Base-by-base conservation (phyloP, 805 yeast genomes). In the Ogataea glucozyma region DNA sequence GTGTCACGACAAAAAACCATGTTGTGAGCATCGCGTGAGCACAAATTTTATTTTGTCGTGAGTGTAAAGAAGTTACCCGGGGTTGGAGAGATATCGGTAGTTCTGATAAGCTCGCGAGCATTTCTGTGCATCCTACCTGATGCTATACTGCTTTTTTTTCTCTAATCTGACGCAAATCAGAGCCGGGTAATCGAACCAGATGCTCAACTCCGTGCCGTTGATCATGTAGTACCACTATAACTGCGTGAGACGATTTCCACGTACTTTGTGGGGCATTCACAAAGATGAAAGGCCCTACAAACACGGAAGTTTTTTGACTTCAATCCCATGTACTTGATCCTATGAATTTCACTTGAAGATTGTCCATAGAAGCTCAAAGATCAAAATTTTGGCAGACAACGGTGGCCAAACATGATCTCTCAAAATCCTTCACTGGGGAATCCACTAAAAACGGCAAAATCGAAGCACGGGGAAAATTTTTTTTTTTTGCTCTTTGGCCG, bases 371-470 rank as follows among this genome's bases (percentile, higher is more conserved):
- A 24, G 12, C 18, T 18, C 5, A 27, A 13, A 27, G 8, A 10
- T 12, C 31, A 27, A n/a, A 17, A n/a, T 8, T 31, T 32, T 32
- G 36, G 36, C 36, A 32, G 36, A 14, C 36, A 32, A 32, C 36
- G 36, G 36, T 27, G 8, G 13, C 16, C 36, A 19, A 17, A n/a
- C 14, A 7, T 20, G 22, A 20, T 20, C 12, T 22, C 16, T 6
- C 16, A 6, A 26, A 26, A 31, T 11, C 21, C 20, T 32, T 32
- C 19, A 20, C 36, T 27, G 26, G 24, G n/a, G 22, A 16, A 32
- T 32, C 27, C 34, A 24, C 22, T 14, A 13, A 30, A 12, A 26
- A 10, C 10, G 6, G 13, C 24, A 31, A n/a, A 20, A 19, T 7
- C 24, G 24, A 19, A 19, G 24, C 13, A 9, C 12, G 12, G 32